Evolutionary conservation across 2,329 filamentous ascomycete genomes (phyloP), one percentile per base, ranked within the genome.

Genomic region (Aspergillus ochraceoroseus): DNA sequence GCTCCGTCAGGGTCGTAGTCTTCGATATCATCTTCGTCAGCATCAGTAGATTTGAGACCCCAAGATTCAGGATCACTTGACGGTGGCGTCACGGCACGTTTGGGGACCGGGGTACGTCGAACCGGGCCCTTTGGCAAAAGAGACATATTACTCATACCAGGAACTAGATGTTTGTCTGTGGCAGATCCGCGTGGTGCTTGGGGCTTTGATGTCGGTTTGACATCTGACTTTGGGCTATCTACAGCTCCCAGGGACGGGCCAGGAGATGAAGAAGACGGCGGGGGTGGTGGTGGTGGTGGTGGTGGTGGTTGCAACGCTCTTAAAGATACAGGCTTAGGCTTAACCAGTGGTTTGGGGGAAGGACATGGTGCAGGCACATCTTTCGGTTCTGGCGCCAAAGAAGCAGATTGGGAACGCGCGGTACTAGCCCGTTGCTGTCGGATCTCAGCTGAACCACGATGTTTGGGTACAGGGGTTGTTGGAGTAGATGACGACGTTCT

Each of bases 41-140:
- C 66, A 23, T 73, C 71, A 7, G 69, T 68, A 3, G 70, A 70
- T 5, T 68, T 68, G 4, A 68, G 71, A n/a, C 73, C 71, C 3
- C 67, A 49, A 7, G 58, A 62, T 32, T 65, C 63, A 5, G 54
- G 59, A 13, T 63, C 62, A 38, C 63, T 70, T 17, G 68, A 73
- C 17, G 60, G 67, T 13, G 72, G 59, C 22, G 72, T 71, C 42
- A 73, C 52, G 23, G 64, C 48, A 61, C 65, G 58, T 57, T 64
- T 63, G 43, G 56, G 54, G 49, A 65, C 63, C 56, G 44, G 44
- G 49, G 57, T 50, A 37, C 58, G 43, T 40, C 56, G 47, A 40
- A 46, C 43, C 2, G 48, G 47, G 19, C 51, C 55, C 12, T 35
- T 39, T 3, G 37, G 38, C 11, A 56, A 55, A 17, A 61, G 32